Base-by-base conservation (phyloP, 1,284 basidiomycete genomes). In the Bjerkandera adusta region DNA sequence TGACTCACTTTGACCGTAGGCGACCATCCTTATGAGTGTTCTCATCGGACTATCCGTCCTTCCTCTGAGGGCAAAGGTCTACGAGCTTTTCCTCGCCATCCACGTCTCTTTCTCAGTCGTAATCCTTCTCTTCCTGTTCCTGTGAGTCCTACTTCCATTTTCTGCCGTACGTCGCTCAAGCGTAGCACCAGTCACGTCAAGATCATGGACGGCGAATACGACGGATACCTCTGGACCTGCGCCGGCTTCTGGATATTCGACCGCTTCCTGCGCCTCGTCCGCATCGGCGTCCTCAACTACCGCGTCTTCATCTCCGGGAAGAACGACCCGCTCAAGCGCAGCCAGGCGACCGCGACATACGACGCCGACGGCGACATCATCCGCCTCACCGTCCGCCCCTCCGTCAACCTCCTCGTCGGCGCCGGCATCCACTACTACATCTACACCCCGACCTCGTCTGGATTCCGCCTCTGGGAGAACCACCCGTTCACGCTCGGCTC, bases 341-440 rank as follows among this genome's bases (percentile, higher is more conserved):
- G 34, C 34, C 34, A 36, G 34, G 34, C 34, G 10, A 36, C 34
- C 11, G 34, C 15, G 15, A 18, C 34, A 36, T 36, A 36, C 34
- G 34, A 36, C 21, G 16, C 34, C 2, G 34, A 36, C 7, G 34
- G 34, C 34, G 34, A 36, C 15, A 36, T 36, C 10, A 36, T 36
- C 4, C 34, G 34, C 34, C 34, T 36, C 34, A 36, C 34, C 15
- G 34, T 36, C 15, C 34, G 34, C 2, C 34, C 34, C 11, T 36
- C 34, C 34, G 21, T 20, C 11, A 36, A 36, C 34, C 21, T 40
- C 38, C 20, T 27, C 20, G 25, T 40, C 6, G 34, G 34, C 6
- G 34, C 34, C 11, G 34, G 34, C 15, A 36, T 36, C 15, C 34
- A 36, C 34, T 36, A 36, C 34, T 36, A 36, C 34, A 36, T 36